Conservation (phyloP, 768 basidiomycete genomes). For the Kwoniella dendrophila region DNA sequence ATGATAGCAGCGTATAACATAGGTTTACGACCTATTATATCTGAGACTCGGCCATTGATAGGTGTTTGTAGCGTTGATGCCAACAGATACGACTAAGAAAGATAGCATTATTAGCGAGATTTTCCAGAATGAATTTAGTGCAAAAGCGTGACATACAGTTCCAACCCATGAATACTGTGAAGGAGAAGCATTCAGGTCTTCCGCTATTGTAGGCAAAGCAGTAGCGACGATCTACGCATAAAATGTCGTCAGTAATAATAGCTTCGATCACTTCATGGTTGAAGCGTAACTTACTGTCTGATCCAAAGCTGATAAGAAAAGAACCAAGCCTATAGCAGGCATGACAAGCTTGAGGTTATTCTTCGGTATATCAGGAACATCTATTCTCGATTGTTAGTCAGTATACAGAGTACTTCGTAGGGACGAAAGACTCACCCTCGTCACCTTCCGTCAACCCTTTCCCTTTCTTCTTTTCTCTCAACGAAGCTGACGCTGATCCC, state of each 20-base stretch:
- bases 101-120: background rate
- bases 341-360: conserved; percentile 46
- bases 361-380: conserved; percentile 47
- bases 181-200: conserved; percentile 42
- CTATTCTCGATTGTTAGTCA: conserved; percentile 14
- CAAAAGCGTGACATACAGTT: conserved; percentile 27
- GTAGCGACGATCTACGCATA: conserved; percentile 41
- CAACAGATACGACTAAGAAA: conserved; percentile 31
- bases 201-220: conserved; percentile 46
- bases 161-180: conserved; percentile 53
- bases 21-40: conserved; percentile 51
- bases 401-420: background rate
- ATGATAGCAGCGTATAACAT: conserved; percentile 47
- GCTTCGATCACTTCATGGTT: background rate
- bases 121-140: background rate
- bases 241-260: background rate
- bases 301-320: conserved; percentile 42
- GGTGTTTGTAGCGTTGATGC: conserved; percentile 35
- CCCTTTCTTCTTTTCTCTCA: conserved; percentile 16
- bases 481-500: background rate
- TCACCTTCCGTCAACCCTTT: conserved; percentile 37
- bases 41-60: conserved; percentile 45
- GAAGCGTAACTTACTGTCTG: conserved; percentile 28
- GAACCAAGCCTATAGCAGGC: conserved; percentile 37
- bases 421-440: conserved; percentile 18